Base-by-base conservation (phyloP, 2,329 filamentous ascomycete species). In the Xylariaceae sp. region DNA sequence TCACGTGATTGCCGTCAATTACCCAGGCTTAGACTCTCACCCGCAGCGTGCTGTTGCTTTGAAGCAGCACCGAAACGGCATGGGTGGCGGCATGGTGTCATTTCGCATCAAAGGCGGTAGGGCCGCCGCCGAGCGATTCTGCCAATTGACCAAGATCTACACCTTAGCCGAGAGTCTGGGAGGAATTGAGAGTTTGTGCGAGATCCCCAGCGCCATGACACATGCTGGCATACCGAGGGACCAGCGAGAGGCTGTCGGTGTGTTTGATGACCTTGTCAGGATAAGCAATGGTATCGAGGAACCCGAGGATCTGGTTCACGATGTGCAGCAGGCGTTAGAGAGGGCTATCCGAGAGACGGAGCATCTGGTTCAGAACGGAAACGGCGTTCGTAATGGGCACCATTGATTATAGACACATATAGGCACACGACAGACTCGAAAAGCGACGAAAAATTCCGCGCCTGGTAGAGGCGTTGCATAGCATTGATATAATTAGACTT, bases 31-130 rank as follows among this genome's bases (percentile, higher is more conserved):
- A 6, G 80, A 87, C 59, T 93, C 89, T 10, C 93, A 97, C 74
- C 87, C 88, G 6, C 90, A 97, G 68, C 86, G 90, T 63, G 79
- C 80, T 58, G 90, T 99, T 63, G 90, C 93, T 17, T 69, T 86
- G 65, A 90, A 89, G 75, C 94, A 99, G 76, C 94, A 99, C 76
- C 89, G 94, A 61, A 82, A 95, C 63, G 94, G 88, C 57, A 87
- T 97, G 81, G 94, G 94, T 54, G 94, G 94, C 62, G 94, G 94
- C 56, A 99, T 99, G 94, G 84, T 99, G 41, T 93, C 88, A 53
- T 99, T 99, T 85, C 88, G 94, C 60, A 89, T 99, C 71, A 83
- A 84, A 60, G 94, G 93, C 51, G 94, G 94, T 34, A 83, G 90
- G 66, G 80, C 80, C 42, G 93, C 93, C 1, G 94, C 94, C 13